Evolutionary conservation across 192 early-diverging fungal species (phyloP), one percentile per base, ranked within the genome.

Genomic region (Mortierella claussenii): DNA sequence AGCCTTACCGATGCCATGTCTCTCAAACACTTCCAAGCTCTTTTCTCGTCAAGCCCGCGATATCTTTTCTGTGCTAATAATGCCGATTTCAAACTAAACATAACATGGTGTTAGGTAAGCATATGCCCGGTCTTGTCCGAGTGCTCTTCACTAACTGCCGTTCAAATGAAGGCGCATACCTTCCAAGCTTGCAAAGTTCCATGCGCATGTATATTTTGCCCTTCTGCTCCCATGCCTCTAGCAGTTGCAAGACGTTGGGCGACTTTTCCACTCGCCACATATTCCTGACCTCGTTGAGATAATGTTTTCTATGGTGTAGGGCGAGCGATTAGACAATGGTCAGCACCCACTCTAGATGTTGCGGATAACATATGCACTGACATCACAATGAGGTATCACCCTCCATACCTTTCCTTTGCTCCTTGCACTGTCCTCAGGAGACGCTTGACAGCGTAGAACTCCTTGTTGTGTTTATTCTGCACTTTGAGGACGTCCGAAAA

Each of bases 191-290:
- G 78, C 94, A 96, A 31, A 97, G 85, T 71, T 97, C 96, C 69
- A 93, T 90, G 65, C 96, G 94, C 62, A 99, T 80, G 66, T 93
- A 95, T 27, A 99, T 78, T 66, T 89, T 86, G 2, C 95, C 96
- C 30, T 82, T 81, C 79, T 99, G 95, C 58, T 96, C 94, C 97
- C 97, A 99, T 1, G 97, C 95, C 66, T 85, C 81, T 34, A 90
- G 40, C 6, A 99, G 75, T 50, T 89, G 76, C 32, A 97, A 82
- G 53, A 92, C 89, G 56, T 93, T 81, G 1, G 79, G 82, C 57
- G 74, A 65, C 8, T 64, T 65, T 36, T 88, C 83, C 12, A 96
- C 55, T 7, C 79, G 59, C 85, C 90, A 93, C 83, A 96, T 74
- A 23, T 95, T 84, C 50, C 90, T 87, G 7, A 94, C 94, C 79